phyloP scores from a whole-genome alignment of 1,284 basidiomycete genomes.

The Baeospora myosura region DNA sequence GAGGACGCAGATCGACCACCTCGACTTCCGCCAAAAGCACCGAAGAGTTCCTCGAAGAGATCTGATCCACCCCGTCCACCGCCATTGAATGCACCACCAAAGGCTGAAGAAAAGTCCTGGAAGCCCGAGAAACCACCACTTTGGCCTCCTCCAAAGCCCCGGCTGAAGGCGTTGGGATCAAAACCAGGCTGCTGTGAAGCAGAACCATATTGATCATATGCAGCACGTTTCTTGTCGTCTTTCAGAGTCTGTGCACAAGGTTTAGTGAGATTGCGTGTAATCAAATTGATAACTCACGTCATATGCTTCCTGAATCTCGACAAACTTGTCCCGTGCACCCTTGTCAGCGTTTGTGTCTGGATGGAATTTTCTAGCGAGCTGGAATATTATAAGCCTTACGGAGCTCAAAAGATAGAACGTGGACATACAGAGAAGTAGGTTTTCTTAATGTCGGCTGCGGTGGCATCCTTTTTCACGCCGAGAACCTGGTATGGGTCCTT shows the following conservation, averaged over 20 bases:
- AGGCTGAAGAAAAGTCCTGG: conserved; percentile 63
- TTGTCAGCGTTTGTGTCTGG: conserved; percentile 96
- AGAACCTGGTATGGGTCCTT: conserved; percentile 92
- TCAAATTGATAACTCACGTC: conserved; percentile 56
- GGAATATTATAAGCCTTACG: conserved; percentile 7
- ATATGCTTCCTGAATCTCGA: conserved; percentile 96
- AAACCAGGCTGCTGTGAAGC: conserved; percentile 92
- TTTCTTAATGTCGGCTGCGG: conserved; percentile 90
- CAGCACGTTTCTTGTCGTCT: conserved; percentile 88
- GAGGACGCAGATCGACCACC: conserved; percentile 37
- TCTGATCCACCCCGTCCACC: conserved; percentile 46
- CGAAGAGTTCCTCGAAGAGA: conserved; percentile 88
- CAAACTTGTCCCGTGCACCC: conserved; percentile 85
- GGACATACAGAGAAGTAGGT: conserved; percentile 82
- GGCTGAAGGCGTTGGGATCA: conserved; percentile 75
- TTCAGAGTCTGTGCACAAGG: conserved; percentile 63
- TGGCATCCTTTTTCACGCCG: conserved; percentile 83
- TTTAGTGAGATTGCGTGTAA: conserved; percentile 1
- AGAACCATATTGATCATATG: conserved; percentile 94
- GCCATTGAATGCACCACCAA: conserved; percentile 49
- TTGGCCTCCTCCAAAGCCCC: conserved; percentile 50
- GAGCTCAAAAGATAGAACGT: conserved; percentile 3
- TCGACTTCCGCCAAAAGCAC: conserved; percentile 49
- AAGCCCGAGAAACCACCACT: conserved; percentile 61
- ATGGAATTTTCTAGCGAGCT: conserved; percentile 98